Conservation (phyloP, 257 asterid genomes). For the Sherardia arvensis region DNA sequence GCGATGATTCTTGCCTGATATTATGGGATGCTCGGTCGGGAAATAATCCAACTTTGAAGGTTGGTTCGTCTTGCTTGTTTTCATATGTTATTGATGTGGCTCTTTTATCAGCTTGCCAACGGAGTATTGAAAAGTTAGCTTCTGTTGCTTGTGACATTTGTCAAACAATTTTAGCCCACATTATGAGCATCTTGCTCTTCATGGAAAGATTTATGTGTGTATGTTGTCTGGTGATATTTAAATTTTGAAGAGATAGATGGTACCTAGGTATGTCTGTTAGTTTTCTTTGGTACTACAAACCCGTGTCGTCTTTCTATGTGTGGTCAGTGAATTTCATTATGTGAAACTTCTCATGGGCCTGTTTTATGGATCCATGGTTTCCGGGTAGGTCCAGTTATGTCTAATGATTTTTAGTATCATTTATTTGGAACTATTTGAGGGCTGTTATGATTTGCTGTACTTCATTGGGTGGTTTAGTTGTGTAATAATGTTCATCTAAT, state of each 20-base stretch:
- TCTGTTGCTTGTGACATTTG: neutral
- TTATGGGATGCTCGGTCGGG: conserved; percentile 94
- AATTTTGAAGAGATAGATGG: neutral
- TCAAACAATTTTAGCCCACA: neutral
- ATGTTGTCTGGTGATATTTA: neutral
- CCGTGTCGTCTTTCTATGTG: neutral
- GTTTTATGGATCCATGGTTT: neutral
- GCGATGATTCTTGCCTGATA: conserved; percentile 95
- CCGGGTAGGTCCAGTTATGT: neutral
- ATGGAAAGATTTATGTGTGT: neutral
- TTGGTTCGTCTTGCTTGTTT: conserved; percentile 17
- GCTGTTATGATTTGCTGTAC: neutral
- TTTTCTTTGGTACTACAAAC: neutral
- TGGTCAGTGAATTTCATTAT: neutral
- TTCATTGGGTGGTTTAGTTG: neutral
- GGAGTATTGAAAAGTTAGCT: neutral
- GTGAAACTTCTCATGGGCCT: neutral
- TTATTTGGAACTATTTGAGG: neutral
- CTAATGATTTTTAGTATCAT: neutral
- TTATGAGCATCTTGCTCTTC: neutral
- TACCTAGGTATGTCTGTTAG: too few relatives aligned
- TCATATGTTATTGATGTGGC: neutral
- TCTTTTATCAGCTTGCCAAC: neutral
- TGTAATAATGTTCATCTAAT: neutral
- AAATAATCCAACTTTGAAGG: conserved; percentile 66